Percentiles rank a stretch among this genome's conserved stretches.
phyloP scores from a whole-genome alignment of 768 basidiomycete genomes.

The Mycena capillaripes region DNA sequence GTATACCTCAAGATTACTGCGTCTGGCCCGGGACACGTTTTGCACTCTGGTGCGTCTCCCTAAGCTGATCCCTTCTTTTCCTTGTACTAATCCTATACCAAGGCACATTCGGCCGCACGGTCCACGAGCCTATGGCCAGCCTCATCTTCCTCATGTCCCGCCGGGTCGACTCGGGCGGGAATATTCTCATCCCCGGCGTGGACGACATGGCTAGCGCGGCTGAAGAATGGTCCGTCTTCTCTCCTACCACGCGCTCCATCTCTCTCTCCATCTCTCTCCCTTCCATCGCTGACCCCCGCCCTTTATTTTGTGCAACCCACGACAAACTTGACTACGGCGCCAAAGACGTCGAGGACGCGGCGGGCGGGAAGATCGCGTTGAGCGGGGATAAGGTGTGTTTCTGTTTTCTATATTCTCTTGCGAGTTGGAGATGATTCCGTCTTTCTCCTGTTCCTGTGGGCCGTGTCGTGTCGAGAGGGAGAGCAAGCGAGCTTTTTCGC shows the following conservation, averaged over 20 bases:
- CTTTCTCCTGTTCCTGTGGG: too few relatives aligned
- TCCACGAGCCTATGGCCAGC: constrained; percentile 85
- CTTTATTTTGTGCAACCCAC: constrained; percentile 6
- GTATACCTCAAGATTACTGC: constrained; percentile 88
- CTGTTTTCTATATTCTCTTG: too few relatives aligned
- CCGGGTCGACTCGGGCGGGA: constrained; percentile 72
- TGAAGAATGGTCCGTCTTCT: too few relatives aligned
- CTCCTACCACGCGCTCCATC: too few relatives aligned
- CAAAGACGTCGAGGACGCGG: constrained; percentile 5
- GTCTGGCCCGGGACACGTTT: constrained; percentile 87
- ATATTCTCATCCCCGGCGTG: constrained; percentile 80
- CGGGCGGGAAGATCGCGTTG: constrained; percentile 83
- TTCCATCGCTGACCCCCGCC: too few relatives aligned
- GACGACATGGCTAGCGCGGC: constrained; percentile 81
- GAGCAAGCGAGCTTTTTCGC: too few relatives aligned
- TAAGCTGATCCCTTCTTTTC: background rate
- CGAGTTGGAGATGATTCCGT: too few relatives aligned
- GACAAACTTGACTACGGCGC: constrained; percentile 20
- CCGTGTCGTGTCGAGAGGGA: too few relatives aligned
- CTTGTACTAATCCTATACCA: constrained; percentile 32
- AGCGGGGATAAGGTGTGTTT: constrained; percentile 72
- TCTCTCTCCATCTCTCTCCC: background rate
- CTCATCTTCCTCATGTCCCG: constrained; percentile 76
- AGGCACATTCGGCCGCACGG: constrained; percentile 76
- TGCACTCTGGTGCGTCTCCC: constrained; percentile 79